A percentile compares a stretch with the other conserved stretches of the same genome.
Conservation (phyloP, 2,329 filamentous ascomycete species). For the Verticillium isaacii region DNA sequence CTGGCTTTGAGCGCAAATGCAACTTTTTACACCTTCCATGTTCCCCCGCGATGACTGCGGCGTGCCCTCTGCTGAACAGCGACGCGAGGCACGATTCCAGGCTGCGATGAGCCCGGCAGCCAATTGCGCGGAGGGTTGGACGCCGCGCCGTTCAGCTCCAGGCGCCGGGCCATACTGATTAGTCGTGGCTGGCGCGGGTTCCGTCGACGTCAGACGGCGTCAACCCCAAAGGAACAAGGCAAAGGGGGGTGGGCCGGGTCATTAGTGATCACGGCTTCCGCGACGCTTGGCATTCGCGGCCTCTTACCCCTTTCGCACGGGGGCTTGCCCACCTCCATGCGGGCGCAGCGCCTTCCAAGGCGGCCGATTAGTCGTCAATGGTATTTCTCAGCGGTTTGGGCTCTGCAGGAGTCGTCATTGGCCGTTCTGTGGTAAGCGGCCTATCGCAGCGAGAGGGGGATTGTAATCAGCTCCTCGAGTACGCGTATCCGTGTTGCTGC, state of each 20-base stretch:
- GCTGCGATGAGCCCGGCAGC: background rate
- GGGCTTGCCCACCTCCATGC: background rate
- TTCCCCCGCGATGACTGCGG: background rate
- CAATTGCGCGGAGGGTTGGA: background rate
- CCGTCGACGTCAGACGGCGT: background rate
- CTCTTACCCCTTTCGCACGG: background rate
- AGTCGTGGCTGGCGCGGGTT: background rate
- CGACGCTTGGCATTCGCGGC: background rate
- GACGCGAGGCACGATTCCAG: background rate
- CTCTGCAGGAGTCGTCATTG: background rate
- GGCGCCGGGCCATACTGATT: background rate
- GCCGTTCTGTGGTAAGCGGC: background rate
- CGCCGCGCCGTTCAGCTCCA: background rate
- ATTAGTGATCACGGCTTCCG: background rate
- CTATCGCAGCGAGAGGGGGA: background rate
- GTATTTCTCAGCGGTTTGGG: background rate
- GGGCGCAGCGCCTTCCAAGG: background rate
- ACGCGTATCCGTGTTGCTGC: background rate
- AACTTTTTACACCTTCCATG: background rate
- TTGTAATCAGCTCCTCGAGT: background rate
- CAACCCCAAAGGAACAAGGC: no score
- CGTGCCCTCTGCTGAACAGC: background rate
- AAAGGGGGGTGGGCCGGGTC: background rate
- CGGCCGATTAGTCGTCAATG: background rate
- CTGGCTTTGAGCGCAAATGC: background rate